Percentiles rank a stretch among this genome's conserved stretches.
Evolutionary conservation across 2,329 filamentous ascomycete genomes (phyloP).

Genomic region (Coniella lustricola): DNA sequence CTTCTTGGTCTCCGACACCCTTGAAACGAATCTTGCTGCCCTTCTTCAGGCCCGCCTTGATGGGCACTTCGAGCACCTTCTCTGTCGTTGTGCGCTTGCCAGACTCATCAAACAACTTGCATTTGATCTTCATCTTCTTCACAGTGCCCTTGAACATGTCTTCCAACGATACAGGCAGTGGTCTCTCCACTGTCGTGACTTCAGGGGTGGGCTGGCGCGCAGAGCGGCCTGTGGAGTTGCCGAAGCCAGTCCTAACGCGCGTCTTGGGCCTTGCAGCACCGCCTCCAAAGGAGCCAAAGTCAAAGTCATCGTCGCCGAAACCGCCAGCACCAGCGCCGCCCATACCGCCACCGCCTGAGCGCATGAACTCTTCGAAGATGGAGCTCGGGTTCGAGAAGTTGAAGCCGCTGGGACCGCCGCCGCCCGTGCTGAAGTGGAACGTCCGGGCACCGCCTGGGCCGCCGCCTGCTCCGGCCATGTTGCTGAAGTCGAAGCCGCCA

Average conservation of each 20-base stretch:
- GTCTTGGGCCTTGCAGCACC: constrained; percentile 31
- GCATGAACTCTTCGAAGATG: constrained; percentile 81
- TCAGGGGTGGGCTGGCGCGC: constrained; percentile 61
- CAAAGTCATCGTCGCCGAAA: constrained; percentile 49
- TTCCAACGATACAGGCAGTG: constrained; percentile 73
- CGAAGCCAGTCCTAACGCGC: constrained; percentile 36
- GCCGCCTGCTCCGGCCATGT: constrained; percentile 32
- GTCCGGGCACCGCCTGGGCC: constrained; percentile 44
- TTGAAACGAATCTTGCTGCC: constrained; percentile 98
- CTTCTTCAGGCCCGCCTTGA: constrained; percentile 92
- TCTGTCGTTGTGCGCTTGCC: constrained; percentile 84
- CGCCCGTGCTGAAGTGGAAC: constrained; percentile 57
- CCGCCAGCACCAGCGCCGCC: constrained; percentile 41
- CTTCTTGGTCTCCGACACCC: constrained; percentile 95
- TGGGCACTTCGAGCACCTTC: constrained; percentile 86
- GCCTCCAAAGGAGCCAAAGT: constrained; percentile 37
- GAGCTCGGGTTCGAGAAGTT: constrained; percentile 75
- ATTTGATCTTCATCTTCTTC: constrained; percentile 98
- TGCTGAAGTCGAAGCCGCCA: constrained; percentile 44
- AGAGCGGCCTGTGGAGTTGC: constrained; percentile 21
- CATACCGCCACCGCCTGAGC: constrained; percentile 42
- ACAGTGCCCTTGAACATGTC: constrained; percentile 80
- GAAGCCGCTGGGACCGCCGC: constrained; percentile 59
- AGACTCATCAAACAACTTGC: constrained; percentile 83
- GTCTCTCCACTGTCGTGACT: constrained; percentile 83